Conservation (phyloP, 495 filamentous ascomycete genomes). For the Podospora pseudoanserina region DNA sequence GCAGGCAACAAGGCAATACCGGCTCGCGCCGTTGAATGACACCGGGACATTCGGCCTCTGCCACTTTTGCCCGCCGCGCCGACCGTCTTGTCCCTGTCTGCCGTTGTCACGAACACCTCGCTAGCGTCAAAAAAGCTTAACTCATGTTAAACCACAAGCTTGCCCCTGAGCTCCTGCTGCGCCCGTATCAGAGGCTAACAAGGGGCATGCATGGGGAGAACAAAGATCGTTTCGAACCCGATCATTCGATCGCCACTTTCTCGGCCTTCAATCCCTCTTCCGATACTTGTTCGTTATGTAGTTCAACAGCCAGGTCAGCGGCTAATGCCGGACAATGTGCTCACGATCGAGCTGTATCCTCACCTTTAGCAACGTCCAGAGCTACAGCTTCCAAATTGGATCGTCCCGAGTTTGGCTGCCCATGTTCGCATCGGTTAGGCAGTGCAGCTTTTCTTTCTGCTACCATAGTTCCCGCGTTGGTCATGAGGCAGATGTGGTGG, state of each 20-base stretch:
- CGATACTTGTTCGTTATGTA: neutral
- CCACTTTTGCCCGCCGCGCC: neutral
- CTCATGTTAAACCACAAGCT: neutral
- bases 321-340: neutral
- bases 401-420: neutral
- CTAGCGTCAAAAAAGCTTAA: constrained; percentile 10
- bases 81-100: neutral
- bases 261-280: neutral
- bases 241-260: neutral
- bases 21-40: neutral
- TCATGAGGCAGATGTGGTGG: neutral
- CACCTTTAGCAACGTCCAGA: neutral
- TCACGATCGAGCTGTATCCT: neutral
- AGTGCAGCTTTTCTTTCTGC: neutral
- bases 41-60: neutral
- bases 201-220: neutral
- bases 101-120: neutral
- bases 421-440: neutral
- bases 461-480: neutral
- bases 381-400: neutral
- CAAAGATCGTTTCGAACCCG: neutral
- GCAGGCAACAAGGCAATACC: neutral
- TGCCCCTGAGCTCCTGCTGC: constrained; percentile 1
- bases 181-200: neutral
- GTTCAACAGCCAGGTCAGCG: neutral